These are phyloP conservation scores for Cucurbita argyrosperma DNA, from an alignment of 306 rosid genomes.

Conservation along the genomic window DNA sequence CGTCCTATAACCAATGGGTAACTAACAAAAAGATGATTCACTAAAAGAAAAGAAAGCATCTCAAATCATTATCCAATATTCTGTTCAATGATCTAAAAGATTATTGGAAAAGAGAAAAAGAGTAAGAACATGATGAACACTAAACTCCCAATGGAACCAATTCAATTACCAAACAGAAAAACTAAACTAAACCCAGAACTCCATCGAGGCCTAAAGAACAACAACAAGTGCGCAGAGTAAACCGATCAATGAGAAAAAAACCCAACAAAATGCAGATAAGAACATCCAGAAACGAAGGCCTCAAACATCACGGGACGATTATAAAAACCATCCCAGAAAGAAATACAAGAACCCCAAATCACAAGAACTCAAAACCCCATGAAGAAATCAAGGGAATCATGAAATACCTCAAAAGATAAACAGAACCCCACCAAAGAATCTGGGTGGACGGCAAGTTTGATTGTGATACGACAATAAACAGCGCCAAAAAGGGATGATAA, in stretches of 20 bases:
- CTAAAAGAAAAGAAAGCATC: background rate
- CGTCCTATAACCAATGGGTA: background rate
- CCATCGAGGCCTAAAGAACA: background rate
- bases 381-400: background rate
- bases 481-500: background rate
- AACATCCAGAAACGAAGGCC: background rate
- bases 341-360: background rate
- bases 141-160: background rate
- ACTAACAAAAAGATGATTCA: background rate
- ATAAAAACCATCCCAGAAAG: background rate
- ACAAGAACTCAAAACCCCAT: background rate
- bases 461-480: constrained; percentile 9
- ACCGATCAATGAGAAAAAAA: background rate
- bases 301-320: no score
- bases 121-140: background rate
- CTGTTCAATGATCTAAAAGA: background rate
- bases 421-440: background rate
- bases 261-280: background rate
- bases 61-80: background rate
- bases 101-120: background rate
- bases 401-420: background rate
- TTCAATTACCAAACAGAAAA: background rate
- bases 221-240: background rate
- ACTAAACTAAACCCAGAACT: background rate
- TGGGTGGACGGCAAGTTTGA: background rate